A percentile compares a stretch with the other conserved stretches of the same genome.
phyloP scores from a whole-genome alignment of 441 rosid species.

The Eruca vesicaria region DNA sequence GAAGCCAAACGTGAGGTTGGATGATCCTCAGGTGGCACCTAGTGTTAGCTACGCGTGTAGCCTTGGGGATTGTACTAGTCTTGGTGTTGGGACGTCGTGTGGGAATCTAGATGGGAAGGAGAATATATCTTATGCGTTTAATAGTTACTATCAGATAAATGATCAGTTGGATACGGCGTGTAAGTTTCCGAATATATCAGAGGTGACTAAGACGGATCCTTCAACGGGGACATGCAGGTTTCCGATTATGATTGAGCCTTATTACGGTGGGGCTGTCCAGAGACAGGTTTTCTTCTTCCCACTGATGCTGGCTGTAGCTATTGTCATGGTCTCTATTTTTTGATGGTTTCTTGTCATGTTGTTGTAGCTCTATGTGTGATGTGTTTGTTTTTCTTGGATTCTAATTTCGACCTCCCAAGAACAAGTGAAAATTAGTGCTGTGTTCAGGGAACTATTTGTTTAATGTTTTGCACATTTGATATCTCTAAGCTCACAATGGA shows the following conservation, averaged over 20 bases:
- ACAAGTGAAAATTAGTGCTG: not conserved
- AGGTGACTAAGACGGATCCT: conserved; percentile 61
- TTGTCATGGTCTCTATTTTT: conserved; percentile 11
- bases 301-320: conserved; percentile 16
- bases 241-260: conserved; percentile 67
- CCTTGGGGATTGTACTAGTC: conserved; percentile 79
- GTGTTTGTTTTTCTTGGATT: not conserved
- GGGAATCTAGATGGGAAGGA: conserved; percentile 49
- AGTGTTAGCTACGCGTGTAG: conserved; percentile 89
- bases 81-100: conserved; percentile 88
- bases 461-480: not conserved
- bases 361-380: conserved; percentile 26
- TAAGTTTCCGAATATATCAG: conserved; percentile 67
- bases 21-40: conserved; percentile 63
- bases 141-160: conserved; percentile 84
- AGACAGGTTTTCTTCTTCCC: conserved; percentile 15
- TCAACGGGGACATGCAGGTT: conserved; percentile 59
- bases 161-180: conserved; percentile 77
- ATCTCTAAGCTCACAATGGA: not conserved
- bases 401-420: not conserved
- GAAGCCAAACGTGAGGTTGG: conserved; percentile 58
- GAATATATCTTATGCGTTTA: conserved; percentile 87
- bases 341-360: conserved; percentile 21
- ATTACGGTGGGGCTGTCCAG: conserved; percentile 48
- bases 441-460: not conserved